phyloP scores from a whole-genome alignment of 2,329 filamentous ascomycete genomes.

The Pseudogymnoascus sp. region DNA sequence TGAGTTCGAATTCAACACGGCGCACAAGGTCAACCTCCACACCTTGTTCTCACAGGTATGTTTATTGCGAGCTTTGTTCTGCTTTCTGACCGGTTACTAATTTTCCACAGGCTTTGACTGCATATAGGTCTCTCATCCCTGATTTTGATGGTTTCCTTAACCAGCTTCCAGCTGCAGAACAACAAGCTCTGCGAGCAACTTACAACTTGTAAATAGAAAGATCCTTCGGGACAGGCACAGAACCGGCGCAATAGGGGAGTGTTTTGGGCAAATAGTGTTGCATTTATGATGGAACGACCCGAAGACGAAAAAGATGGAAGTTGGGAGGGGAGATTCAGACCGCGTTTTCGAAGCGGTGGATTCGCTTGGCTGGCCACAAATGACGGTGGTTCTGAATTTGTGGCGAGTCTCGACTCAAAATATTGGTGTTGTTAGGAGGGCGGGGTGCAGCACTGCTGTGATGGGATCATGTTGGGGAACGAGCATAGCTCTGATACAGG shows the following conservation, averaged over 20 bases:
- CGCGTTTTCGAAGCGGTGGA: neutral
- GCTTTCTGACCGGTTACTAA: slow-evolving; percentile 18
- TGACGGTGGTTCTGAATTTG: neutral
- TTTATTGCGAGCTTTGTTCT: slow-evolving; percentile 1
- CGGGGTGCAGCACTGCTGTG: neutral
- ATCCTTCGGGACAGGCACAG: slow-evolving; percentile 14
- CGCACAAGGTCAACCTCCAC: slow-evolving; percentile 24
- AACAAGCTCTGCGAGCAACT: slow-evolving; percentile 21
- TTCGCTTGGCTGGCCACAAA: slow-evolving; percentile 5
- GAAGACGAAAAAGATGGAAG: slow-evolving; percentile 8
- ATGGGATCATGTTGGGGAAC: neutral
- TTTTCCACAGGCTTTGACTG: slow-evolving; percentile 37
- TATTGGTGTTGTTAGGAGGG: neutral
- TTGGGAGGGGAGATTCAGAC: neutral
- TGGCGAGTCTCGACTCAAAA: neutral
- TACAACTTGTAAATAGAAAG: slow-evolving; percentile 30
- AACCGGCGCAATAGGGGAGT: slow-evolving; percentile 10
- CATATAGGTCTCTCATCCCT: slow-evolving; percentile 48
- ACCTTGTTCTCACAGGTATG: slow-evolving; percentile 27
- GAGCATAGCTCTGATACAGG: neutral
- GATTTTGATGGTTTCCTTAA: slow-evolving; percentile 44
- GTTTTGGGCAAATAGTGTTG: slow-evolving; percentile 8
- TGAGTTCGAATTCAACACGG: slow-evolving; percentile 44
- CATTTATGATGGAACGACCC: slow-evolving; percentile 7
- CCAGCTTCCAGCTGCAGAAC: slow-evolving; percentile 11